A percentile compares a stretch with the other conserved stretches of the same genome.
phyloP scores from a whole-genome alignment of 441 rosid species.

The Theobroma grandiflorum region DNA sequence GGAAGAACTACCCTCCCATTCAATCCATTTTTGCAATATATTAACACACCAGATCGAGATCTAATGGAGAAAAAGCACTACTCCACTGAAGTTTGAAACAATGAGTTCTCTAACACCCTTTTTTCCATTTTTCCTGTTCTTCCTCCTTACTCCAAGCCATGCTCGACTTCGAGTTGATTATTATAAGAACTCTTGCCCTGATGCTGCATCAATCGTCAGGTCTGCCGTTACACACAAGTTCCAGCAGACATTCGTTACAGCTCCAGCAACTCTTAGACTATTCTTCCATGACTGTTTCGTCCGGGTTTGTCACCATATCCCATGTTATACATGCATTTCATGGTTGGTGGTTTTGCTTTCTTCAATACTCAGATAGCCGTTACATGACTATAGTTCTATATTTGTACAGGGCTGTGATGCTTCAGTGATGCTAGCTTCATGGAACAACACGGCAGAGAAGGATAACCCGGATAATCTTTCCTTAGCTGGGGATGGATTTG shows the following conservation, averaged over 20 bases:
- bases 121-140: slow-evolving; percentile 16
- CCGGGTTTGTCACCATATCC: slow-evolving; percentile 27
- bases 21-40: slow-evolving; percentile 7
- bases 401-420: slow-evolving; percentile 47
- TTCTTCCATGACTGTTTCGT: slow-evolving; percentile 52
- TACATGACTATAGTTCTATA: background rate
- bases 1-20: background rate
- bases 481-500: slow-evolving; percentile 55
- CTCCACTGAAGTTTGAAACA: background rate
- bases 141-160: slow-evolving; percentile 23
- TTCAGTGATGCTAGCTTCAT: slow-evolving; percentile 46
- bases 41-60: background rate
- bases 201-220: slow-evolving; percentile 43
- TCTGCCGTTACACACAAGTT: slow-evolving; percentile 45
- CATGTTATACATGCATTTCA: background rate
- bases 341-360: background rate
- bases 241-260: slow-evolving; percentile 49
- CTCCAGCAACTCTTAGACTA: slow-evolving; percentile 48
- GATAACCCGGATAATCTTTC: slow-evolving; percentile 44
- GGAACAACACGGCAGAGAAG: slow-evolving; percentile 34
- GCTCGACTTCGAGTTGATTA: slow-evolving; percentile 41
- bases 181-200: slow-evolving; percentile 43
- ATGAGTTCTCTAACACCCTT: slow-evolving; percentile 27
- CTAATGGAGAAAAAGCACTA: background rate
- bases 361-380: background rate